Base-by-base conservation (phyloP, 352 stramenopile genomes). In the Phytophthora syringae region DNA sequence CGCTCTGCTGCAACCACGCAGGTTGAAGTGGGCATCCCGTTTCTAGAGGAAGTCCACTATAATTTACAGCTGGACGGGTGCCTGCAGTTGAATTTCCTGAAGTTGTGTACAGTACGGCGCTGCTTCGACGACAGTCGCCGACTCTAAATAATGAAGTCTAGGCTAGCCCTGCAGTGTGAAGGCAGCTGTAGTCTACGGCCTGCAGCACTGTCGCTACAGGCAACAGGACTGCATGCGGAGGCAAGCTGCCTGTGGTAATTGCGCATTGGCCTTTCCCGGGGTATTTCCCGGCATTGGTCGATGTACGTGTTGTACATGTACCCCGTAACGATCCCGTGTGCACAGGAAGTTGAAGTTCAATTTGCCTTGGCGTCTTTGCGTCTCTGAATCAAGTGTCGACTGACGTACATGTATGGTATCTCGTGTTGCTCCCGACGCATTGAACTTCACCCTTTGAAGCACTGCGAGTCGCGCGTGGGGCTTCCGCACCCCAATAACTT, bases 351-450 rank as follows among this genome's bases (percentile, higher is more conserved):
- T 60, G 25, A 60, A 51, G 18, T 60, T 60, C 25, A 16, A 27
- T 50, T 48, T 27, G 21, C 0, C 6, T 3, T 13, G 39, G 4
- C 39, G 39, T 27, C 13, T 39, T 25, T 37, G 22, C 39, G 25
- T 15, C 10, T 51, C 24, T 60, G 52, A 60, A 60, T 60, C 39
- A 60, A 59, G 52, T 47, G 32, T 50, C 22, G 25, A 40, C 34
- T 40, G 36, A 43, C 21, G 36, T 7, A n/a, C 32, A n/a, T n/a
- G n/a, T n/a, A n/a, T n/a, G n/a, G n/a, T n/a, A n/a, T n/a, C n/a
- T n/a, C n/a, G n/a, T n/a, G n/a, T n/a, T n/a, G n/a, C n/a, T n/a
- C n/a, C n/a, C n/a, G n/a, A n/a, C n/a, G n/a, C n/a, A n/a, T n/a
- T n/a, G n/a, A n/a, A n/a, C n/a, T n/a, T n/a, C n/a, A n/a, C n/a